Evolutionary conservation across 192 early-diverging fungal species (phyloP).

Genomic region (Dimargaris verticillata): DNA sequence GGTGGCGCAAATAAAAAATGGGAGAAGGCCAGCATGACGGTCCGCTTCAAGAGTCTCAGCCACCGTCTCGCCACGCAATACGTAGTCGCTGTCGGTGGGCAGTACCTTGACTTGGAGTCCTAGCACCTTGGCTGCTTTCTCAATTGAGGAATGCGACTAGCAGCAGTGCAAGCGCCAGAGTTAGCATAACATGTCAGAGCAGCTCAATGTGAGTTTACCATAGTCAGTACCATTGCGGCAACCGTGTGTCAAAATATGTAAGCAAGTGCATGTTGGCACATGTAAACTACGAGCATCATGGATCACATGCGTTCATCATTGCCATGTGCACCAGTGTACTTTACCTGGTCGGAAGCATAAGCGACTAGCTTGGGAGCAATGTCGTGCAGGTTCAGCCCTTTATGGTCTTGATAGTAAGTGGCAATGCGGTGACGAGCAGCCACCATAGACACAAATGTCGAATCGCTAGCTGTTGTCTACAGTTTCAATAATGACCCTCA

Average conservation of each 20-base stretch:
- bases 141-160: constrained; percentile 32
- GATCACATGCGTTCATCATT: too few relatives aligned
- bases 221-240: too few relatives aligned
- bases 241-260: too few relatives aligned
- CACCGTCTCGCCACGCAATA: constrained; percentile 28
- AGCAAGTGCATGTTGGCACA: too few relatives aligned
- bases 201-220: too few relatives aligned
- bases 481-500: not conserved
- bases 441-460: constrained; percentile 36
- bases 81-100: constrained; percentile 20
- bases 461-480: constrained; percentile 36
- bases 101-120: constrained; percentile 23
- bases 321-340: not conserved
- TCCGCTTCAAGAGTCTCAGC: constrained; percentile 28
- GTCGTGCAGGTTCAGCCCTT: not conserved
- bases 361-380: constrained; percentile 26
- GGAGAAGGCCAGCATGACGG: constrained; percentile 31
- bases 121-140: constrained; percentile 36
- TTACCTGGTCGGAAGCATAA: constrained; percentile 38
- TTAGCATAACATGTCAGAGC: too few relatives aligned
- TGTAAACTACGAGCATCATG: too few relatives aligned
- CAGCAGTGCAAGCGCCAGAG: too few relatives aligned
- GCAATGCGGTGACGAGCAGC: constrained; percentile 26
- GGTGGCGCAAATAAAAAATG: constrained; percentile 42
- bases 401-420: not conserved